Evolutionary conservation across 176 grass and related monocot species (phyloP).

Genomic region (Rhynchospora breviuscula): DNA sequence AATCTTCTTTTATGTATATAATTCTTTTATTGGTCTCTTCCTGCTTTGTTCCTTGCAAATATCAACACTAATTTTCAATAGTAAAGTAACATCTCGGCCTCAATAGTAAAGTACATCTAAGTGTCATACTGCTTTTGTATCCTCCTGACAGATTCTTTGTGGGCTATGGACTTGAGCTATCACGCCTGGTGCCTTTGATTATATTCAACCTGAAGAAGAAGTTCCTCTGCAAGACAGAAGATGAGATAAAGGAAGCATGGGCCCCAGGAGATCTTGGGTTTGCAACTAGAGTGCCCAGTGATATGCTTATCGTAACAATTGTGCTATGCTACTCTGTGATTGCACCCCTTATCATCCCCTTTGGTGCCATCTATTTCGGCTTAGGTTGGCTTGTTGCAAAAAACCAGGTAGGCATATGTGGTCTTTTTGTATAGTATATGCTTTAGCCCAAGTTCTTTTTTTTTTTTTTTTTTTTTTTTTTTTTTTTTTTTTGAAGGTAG

Average conservation of each 20-base stretch:
- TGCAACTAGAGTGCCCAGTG: constrained; percentile 68
- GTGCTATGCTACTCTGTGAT: constrained; percentile 92
- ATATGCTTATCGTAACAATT: constrained; percentile 81
- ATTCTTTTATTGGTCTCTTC: not conserved
- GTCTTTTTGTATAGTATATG: not conserved
- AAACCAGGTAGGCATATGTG: constrained; percentile 54
- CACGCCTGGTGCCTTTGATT: constrained; percentile 78
- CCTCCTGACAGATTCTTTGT: constrained; percentile 68
- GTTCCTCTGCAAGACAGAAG: constrained; percentile 92
- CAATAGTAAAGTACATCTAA: not conserved
- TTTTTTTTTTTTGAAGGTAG: too few species aligned
- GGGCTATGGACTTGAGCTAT: constrained; percentile 91
- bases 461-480: too few species aligned
- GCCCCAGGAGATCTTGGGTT: constrained; percentile 58
- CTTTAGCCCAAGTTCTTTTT: not conserved
- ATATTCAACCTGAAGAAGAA: constrained; percentile 93
- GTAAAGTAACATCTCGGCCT: not conserved
- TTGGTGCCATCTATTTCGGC: constrained; percentile 74
- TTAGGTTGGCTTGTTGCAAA: constrained; percentile 79
- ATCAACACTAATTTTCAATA: not conserved
- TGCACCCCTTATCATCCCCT: constrained; percentile 78
- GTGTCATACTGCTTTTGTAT: constrained; percentile 26
- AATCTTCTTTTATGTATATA: constrained; percentile 24
- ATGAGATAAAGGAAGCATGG: constrained; percentile 77
- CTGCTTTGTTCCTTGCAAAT: constrained; percentile 7